Conservation (phyloP, 2,329 filamentous ascomycete genomes). For the Thelonectria blattea region DNA sequence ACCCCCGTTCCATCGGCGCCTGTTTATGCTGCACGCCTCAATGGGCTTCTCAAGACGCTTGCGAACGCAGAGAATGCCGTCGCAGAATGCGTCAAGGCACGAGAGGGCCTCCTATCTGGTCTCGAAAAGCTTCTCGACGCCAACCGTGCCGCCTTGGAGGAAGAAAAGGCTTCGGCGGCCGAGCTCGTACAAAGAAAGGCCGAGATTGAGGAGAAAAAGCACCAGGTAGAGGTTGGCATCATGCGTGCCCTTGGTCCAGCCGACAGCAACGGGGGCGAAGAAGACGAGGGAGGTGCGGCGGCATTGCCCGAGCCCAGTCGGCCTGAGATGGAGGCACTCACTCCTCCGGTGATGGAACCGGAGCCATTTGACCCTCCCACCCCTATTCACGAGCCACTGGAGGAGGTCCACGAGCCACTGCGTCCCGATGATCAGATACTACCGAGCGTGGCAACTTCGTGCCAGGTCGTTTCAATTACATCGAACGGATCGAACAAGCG, state of each 20-base stretch:
- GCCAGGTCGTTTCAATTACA: constrained; percentile 56
- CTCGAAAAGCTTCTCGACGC: constrained; percentile 82
- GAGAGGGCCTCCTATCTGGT: constrained; percentile 76
- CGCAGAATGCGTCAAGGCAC: constrained; percentile 85
- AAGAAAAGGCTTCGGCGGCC: constrained; percentile 70
- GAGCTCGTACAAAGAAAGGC: constrained; percentile 70
- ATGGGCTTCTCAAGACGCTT: constrained; percentile 86
- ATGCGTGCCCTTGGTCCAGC: constrained; percentile 79
- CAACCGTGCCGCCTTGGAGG: constrained; percentile 71
- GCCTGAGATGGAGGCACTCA: constrained; percentile 85
- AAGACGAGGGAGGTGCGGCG: constrained; percentile 53
- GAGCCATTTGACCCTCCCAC: constrained; percentile 33
- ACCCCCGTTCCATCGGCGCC: constrained; percentile 77
- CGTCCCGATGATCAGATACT: constrained; percentile 48
- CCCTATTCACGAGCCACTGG: constrained; percentile 24
- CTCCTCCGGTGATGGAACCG: constrained; percentile 68
- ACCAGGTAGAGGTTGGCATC: constrained; percentile 88
- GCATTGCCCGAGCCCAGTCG: constrained; percentile 67
- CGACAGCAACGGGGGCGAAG: constrained; percentile 55
- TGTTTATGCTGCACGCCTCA: constrained; percentile 88
- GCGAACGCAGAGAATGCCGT: constrained; percentile 89
- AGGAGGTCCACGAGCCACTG: constrained; percentile 31
- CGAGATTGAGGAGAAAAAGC: constrained; percentile 81
- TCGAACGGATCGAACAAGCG: constrained; percentile 63
- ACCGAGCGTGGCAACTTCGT: constrained; percentile 50